Evolutionary conservation across 306 rosid species (phyloP), one percentile per base, ranked within the genome.

Genomic region (Fragaria nilgerrensis): DNA sequence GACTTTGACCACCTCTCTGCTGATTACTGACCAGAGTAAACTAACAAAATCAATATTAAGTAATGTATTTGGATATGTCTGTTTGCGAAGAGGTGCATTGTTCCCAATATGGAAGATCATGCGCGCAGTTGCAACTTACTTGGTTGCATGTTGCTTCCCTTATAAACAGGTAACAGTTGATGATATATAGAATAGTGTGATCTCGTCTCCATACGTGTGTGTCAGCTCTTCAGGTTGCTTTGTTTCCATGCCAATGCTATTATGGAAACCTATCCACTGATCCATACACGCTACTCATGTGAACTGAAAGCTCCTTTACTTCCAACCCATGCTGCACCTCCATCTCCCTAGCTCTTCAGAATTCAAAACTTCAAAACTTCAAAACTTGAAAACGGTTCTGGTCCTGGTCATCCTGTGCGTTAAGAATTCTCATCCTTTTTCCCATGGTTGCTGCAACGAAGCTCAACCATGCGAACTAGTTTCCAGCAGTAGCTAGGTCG

Each of bases 221-320:
- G 65, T 59, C 65, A 59, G 65, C 36, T 59, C 4, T 23, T 23
- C 65, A 59, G 34, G 32, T 59, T 59, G 65, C 17, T 22, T 19
- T 52, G 27, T 9, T 58, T 25, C 16, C 34, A 58, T 34, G 12
- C 23, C 36, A 32, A 0, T 32, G 36, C 17, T 59, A 25, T 59
- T 12, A 25, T 65, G 81, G 76, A 68, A 78, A 77, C 85, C 84
- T 25, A 4, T 2, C 58, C 34, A 58, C 34, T 8, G 79, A 81
- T 20, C 59, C 59, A 2, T 84, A 74, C 85, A 87, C 85, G 79
- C 78, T 81, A 81, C 62, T 70, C 83, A 77, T 82, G 89, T 85
- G 93, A 56, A 48, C 1, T 53, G 16, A 50, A 56, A 9, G 7
- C 65, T 58, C 16, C 34, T 58, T 58, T 58, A 58, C 17, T 58